Evolutionary conservation across 2,329 filamentous ascomycete species (phyloP), one percentile per base, ranked within the genome.

Genomic region (Ascochyta clinopodiicola): DNA sequence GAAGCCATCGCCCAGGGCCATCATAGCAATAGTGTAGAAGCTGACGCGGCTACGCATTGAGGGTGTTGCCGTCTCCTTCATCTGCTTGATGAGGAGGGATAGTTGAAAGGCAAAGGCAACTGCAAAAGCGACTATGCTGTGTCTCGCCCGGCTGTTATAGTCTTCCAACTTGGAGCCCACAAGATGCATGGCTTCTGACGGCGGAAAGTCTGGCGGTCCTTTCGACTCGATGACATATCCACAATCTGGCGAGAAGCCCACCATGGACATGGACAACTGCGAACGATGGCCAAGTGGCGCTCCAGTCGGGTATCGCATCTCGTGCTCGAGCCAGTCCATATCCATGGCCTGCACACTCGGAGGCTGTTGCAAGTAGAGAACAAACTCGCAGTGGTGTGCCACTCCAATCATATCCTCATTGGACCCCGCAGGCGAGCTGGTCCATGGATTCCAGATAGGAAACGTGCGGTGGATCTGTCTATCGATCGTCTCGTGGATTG

Each of bases 311-410:
- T 80, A 84, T 38, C 84, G 79, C 17, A 88, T 73, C 62, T 88
- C 86, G 32, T 81, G 70, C 62, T 88, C 86, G 17, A 87, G 80
- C 64, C 79, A 79, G 29, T 79, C 73, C 46, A 86, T 71, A 27
- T 80, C 62, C 5, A 66, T 42, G 21, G 67, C 58, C 22, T 66
- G 69, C n/a, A 59, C 63, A 22, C 51, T 60, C 10, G 61, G 61
- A 3, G 59, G 56, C 36, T 94, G 82, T 72, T 98, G 95, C 27
- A 94, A 80, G 74, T 93, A 98, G 50, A 96, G 79, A 44, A 99
- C 79, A 69, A 92, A 92, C 75, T 99, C 95, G 81, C 95, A 99
- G 64, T 91, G 89, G 63, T 91, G 89, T 0, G 92, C 91, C 31
- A 83, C 76, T 17, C 86, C 84, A 56, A 83, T 82, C 10, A 82